phyloP scores from a whole-genome alignment of 805 yeast genomes.

The Wickerhamiella siamensis region DNA sequence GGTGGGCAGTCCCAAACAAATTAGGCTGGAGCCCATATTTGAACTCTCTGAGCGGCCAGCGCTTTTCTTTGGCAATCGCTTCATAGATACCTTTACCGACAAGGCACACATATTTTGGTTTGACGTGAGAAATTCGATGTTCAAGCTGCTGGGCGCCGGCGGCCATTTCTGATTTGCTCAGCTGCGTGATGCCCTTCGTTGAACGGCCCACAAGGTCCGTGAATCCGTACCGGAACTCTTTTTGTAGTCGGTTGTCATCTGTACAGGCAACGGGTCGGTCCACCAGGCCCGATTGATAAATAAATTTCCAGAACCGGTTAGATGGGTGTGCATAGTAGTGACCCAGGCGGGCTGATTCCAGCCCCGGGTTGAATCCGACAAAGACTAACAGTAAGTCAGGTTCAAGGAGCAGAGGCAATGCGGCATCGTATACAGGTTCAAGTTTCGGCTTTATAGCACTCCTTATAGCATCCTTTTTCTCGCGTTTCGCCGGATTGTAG shows the following conservation, averaged over 20 bases:
- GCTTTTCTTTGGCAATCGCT: slow-evolving; percentile 29
- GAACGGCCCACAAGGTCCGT: slow-evolving; percentile 57
- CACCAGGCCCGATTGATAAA: slow-evolving; percentile 39
- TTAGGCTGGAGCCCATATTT: slow-evolving; percentile 38
- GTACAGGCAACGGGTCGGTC: slow-evolving; percentile 20
- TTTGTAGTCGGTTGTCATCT: slow-evolving; percentile 32
- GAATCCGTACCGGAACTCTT: slow-evolving; percentile 42
- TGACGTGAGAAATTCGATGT: slow-evolving; percentile 27
- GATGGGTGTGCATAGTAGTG: slow-evolving; percentile 63
- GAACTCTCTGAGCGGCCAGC: slow-evolving; percentile 28
- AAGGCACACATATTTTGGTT: slow-evolving; percentile 37
- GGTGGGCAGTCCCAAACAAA: slow-evolving; percentile 20
- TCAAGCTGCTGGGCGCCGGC: slow-evolving; percentile 41
- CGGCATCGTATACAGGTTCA: slow-evolving; percentile 10
- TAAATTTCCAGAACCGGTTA: slow-evolving; percentile 52
- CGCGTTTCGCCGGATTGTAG: neutral
- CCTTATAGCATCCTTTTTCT: too few relatives aligned
- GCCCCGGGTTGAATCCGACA: slow-evolving; percentile 62
- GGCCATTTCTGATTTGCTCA: slow-evolving; percentile 37
- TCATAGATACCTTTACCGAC: slow-evolving; percentile 74
- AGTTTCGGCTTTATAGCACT: too few relatives aligned
- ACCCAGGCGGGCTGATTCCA: slow-evolving; percentile 42
- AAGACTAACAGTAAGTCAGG: slow-evolving; percentile 34
- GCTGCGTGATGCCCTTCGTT: slow-evolving; percentile 43
- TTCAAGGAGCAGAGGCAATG: slow-evolving; percentile 18